Conservation (phyloP, 2,329 filamentous ascomycete species). For the Colletotrichum acutatum region DNA sequence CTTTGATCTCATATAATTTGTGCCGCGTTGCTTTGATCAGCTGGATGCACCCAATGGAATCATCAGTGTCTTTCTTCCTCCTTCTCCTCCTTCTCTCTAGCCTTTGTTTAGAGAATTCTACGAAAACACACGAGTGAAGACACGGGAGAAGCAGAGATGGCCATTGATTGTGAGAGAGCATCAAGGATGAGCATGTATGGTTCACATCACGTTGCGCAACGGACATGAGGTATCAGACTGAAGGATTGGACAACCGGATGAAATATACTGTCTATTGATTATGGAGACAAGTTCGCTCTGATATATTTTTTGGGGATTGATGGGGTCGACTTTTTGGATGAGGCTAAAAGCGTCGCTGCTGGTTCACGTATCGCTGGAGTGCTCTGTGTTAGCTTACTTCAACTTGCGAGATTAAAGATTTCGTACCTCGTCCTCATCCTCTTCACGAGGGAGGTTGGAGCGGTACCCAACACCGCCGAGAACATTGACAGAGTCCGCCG, state of each 20-base stretch:
- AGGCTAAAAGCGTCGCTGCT: background rate
- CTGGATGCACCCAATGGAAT: background rate
- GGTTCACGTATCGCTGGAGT: background rate
- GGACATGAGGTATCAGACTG: too few relatives aligned
- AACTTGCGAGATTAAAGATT: background rate
- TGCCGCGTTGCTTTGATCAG: slow-evolving; percentile 39
- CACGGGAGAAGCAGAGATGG: too few relatives aligned
- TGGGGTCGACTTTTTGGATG: background rate
- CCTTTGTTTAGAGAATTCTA: too few relatives aligned
- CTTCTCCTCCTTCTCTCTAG: background rate
- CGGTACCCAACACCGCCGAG: background rate
- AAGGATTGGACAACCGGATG: too few relatives aligned
- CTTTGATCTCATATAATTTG: too few relatives aligned
- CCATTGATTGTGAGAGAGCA: too few relatives aligned
- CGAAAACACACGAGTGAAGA: background rate
- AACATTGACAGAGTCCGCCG: background rate
- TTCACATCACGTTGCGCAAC: too few relatives aligned
- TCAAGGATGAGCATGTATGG: too few relatives aligned
- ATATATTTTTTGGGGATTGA: too few relatives aligned
- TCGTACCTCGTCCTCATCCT: background rate
- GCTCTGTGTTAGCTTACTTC: background rate
- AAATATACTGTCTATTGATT: too few relatives aligned
- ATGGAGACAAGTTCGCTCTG: background rate
- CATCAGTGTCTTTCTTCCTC: background rate
- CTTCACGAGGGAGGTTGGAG: background rate